Evolutionary conservation across 2,329 filamentous ascomycete species (phyloP), one percentile per base, ranked within the genome.

Genomic region (Colletotrichum endophyticum): DNA sequence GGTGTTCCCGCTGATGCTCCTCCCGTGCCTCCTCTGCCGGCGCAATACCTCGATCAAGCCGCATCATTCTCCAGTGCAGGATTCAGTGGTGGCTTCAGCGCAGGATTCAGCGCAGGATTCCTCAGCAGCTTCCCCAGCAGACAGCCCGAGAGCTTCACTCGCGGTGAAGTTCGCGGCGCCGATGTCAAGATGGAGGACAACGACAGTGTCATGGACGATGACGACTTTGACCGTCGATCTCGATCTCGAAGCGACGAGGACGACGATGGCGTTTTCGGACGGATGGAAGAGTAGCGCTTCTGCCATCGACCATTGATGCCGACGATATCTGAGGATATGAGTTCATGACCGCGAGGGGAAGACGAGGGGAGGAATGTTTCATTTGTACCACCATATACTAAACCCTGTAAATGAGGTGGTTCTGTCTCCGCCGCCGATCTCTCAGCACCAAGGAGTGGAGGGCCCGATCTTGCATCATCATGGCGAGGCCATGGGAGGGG

Each of bases 211-310:
- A 88, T 89, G 80, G 92, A 92, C 78, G 93, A 95, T 71, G 92
- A 94, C 80, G 92, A 94, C 77, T 91, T 93, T 75, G 92, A 92
- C 81, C 86, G 87, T 80, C 89, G 87, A 72, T 91, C 89, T 66
- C 90, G 91, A 72, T 91, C 91, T 67, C 91, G 94, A 78, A 94
- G 93, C 84, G 95, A 98, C 80, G 96, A 98, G 80, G 96, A 98
- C 78, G 96, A 99, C 79, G 96, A 98, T 79, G 96, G 96, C 82
- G 94, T 99, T 81, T 99, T 99, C 88, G 96, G 96, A 73, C 92
- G 92, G 80, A 99, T 99, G 96, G 97, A 99, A 86, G 95, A 98
- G 85, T 97, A 89, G 75, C 56, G 63, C 32, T 16, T 19, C 39
- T 61, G 56, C 70, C 11, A 44, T 69, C 70, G 64, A 66, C 70